Conservation (phyloP, 352 stramenopile species). For the Phytophthora sp. region DNA sequence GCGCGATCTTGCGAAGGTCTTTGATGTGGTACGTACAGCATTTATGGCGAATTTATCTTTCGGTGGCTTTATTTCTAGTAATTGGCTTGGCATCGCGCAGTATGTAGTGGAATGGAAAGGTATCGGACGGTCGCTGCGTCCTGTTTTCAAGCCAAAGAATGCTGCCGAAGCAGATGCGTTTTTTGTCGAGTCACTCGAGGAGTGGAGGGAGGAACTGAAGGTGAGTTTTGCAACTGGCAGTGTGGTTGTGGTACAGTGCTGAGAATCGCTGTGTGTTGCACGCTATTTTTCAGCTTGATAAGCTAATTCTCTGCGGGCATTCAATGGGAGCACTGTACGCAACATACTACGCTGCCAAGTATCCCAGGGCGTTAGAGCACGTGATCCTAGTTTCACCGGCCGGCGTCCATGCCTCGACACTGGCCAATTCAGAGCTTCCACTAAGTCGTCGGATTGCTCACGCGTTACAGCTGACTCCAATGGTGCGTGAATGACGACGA, state of each 20-base stretch:
- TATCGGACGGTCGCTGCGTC: slow-evolving; percentile 64
- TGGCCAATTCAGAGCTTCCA: slow-evolving; percentile 40
- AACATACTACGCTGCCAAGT: slow-evolving; percentile 69
- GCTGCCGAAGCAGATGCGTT: slow-evolving; percentile 65
- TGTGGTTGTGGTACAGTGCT: neutral
- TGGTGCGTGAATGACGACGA: slow-evolving; percentile 32
- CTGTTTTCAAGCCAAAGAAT: slow-evolving; percentile 54
- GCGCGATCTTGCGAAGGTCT: slow-evolving; percentile 60
- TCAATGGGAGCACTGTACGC: slow-evolving; percentile 80
- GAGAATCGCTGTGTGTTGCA: neutral
- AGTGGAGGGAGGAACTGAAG: slow-evolving; percentile 61
- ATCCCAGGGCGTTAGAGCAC: slow-evolving; percentile 61
- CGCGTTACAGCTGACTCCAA: slow-evolving; percentile 55
- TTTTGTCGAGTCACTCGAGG: slow-evolving; percentile 73
- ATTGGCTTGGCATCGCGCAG: slow-evolving; percentile 30
- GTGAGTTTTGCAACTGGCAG: slow-evolving; percentile 15
- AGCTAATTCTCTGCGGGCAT: slow-evolving; percentile 67
- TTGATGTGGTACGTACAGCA: slow-evolving; percentile 55
- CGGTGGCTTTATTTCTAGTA: neutral
- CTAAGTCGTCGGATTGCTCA: slow-evolving; percentile 37
- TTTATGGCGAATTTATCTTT: neutral
- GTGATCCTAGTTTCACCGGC: slow-evolving; percentile 73
- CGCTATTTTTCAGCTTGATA: slow-evolving; percentile 45
- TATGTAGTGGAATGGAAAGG: slow-evolving; percentile 81
- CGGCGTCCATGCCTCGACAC: slow-evolving; percentile 45